Evolutionary conservation across 2,329 filamentous ascomycete genomes (phyloP).

Genomic region (Calonectria naviculata): DNA sequence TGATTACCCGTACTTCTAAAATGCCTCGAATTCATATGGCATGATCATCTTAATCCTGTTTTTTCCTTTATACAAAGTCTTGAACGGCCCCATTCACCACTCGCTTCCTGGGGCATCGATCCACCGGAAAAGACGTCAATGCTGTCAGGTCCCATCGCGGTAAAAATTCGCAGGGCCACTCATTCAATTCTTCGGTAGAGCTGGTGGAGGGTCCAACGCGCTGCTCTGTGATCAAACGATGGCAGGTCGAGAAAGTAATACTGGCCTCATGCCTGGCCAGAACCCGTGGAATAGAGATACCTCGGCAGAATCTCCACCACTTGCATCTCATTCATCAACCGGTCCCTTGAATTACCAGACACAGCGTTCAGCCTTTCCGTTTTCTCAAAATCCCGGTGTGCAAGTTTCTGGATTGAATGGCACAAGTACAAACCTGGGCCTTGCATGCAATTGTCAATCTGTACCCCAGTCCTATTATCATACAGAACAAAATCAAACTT

Average conservation of each 20-base stretch:
- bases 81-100: background rate
- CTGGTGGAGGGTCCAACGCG: background rate
- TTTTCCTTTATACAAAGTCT: background rate
- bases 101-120: background rate
- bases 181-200: too few relatives aligned
- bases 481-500: too few relatives aligned
- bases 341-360: background rate
- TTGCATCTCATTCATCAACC: background rate
- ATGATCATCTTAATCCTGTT: background rate
- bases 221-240: background rate
- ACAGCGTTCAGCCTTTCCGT: background rate
- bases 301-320: background rate
- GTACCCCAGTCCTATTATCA: background rate
- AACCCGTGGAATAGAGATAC: background rate
- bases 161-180: background rate
- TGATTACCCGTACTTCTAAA: background rate
- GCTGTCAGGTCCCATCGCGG: background rate
- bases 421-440: background rate
- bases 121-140: background rate
- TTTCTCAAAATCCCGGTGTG: background rate
- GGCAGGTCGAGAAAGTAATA: background rate
- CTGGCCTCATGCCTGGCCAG: background rate
- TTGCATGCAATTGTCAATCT: background rate
- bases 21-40: background rate
- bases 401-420: background rate